These are phyloP conservation scores for Cubamyces sp. DNA, from an alignment of 768 basidiomycete species.

Conservation along the genomic window DNA sequence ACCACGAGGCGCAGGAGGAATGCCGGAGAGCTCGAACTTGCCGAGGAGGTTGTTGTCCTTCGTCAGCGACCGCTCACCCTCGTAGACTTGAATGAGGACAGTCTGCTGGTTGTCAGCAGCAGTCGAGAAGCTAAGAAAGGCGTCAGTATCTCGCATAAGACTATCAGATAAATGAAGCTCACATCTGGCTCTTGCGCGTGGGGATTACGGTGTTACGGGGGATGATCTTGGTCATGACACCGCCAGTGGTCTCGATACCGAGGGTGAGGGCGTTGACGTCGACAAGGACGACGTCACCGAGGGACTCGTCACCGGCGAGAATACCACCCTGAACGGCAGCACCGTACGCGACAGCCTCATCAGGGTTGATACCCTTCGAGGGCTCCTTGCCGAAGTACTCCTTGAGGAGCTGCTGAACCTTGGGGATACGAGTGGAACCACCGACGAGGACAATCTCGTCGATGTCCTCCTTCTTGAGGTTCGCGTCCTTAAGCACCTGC, in stretches of 20 bases:
- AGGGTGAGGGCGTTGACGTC: slow-evolving; percentile 97
- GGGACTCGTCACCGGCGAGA: slow-evolving; percentile 91
- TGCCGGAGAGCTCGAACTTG: slow-evolving; percentile 91
- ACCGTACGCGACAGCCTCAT: slow-evolving; percentile 99
- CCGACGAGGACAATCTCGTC: slow-evolving; percentile 95
- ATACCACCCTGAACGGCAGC: slow-evolving; percentile 99
- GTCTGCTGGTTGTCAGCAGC: slow-evolving; percentile 93
- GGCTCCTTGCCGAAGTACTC: slow-evolving; percentile 99
- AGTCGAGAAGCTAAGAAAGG: slow-evolving; percentile 58
- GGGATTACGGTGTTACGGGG: slow-evolving; percentile 98
- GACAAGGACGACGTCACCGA: slow-evolving; percentile 89
- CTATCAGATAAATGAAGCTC: slow-evolving; percentile 29
- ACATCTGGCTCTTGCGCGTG: slow-evolving; percentile 95
- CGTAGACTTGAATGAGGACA: slow-evolving; percentile 95
- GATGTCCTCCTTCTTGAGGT: slow-evolving; percentile 96
- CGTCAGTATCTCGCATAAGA: slow-evolving; percentile 30
- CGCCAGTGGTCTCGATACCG: slow-evolving; percentile 98
- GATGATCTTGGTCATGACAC: slow-evolving; percentile 97
- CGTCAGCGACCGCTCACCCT: slow-evolving; percentile 95
- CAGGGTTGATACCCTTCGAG: slow-evolving; percentile 98
- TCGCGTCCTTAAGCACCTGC: slow-evolving; percentile 97
- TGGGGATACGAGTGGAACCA: slow-evolving; percentile 99
- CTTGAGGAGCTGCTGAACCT: slow-evolving; percentile 97
- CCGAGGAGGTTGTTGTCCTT: slow-evolving; percentile 99
- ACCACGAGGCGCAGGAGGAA: slow-evolving; percentile 95